phyloP scores from a whole-genome alignment of 371 early-diverging fungal species.

The Mucor lusitanicus region DNA sequence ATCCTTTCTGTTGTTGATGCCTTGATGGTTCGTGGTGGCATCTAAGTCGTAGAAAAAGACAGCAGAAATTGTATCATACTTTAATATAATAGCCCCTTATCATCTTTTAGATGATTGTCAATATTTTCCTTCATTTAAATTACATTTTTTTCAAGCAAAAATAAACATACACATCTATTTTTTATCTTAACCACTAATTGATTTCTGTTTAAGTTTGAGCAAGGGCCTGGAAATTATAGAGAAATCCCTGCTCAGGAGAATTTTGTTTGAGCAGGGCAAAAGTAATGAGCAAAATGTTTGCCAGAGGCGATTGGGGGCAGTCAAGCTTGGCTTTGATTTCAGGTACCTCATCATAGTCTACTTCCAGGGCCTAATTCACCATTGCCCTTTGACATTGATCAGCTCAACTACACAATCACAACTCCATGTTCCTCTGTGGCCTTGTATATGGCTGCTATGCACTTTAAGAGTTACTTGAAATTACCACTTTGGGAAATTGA shows the following conservation, averaged over 20 bases:
- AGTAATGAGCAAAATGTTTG: background rate
- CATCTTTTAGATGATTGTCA: background rate
- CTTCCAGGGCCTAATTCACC: background rate
- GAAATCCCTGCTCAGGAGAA: background rate
- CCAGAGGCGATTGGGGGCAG: background rate
- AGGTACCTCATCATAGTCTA: background rate
- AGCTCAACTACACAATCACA: background rate
- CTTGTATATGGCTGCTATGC: background rate
- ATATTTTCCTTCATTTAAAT: background rate
- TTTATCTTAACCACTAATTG: background rate
- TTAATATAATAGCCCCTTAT: constrained; percentile 2
- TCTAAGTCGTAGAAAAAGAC: constrained; percentile 8
- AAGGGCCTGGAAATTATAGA: background rate
- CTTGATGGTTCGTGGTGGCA: constrained; percentile 59
- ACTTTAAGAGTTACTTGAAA: background rate
- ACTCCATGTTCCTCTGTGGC: background rate
- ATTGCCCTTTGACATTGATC: background rate
- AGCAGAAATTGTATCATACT: background rate
- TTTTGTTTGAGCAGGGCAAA: background rate
- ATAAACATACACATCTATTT: background rate
- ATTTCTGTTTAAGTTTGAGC: background rate
- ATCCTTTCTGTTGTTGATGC: constrained; percentile 85
- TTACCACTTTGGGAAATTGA: no score
- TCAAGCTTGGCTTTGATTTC: background rate
- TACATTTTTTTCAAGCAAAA: background rate